A percentile compares a stretch with the other conserved stretches of the same genome.
These are phyloP conservation scores for Akanthomyces dipterigenus DNA, from an alignment of 2,329 filamentous ascomycete species.

Conservation along the genomic window DNA sequence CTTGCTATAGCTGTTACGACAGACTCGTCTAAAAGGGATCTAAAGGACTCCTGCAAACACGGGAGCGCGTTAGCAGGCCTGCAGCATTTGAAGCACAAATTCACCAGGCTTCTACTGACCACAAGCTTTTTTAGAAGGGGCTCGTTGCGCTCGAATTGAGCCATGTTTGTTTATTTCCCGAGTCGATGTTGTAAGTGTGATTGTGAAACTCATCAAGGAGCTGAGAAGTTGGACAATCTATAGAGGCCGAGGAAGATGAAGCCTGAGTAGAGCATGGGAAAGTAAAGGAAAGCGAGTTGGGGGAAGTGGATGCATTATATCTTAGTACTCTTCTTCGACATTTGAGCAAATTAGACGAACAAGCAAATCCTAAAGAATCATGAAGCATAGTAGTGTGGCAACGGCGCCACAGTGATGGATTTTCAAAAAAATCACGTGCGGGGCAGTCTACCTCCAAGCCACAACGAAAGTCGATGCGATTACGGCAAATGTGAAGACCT, in stretches of 20 bases:
- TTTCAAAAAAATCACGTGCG: background rate
- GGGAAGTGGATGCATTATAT: background rate
- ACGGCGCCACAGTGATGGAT: background rate
- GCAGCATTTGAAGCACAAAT: background rate
- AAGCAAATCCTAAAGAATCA: background rate
- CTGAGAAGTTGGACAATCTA: background rate
- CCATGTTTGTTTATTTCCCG: background rate
- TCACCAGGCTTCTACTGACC: background rate
- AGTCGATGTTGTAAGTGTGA: background rate
- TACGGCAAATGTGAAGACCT: background rate
- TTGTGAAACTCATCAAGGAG: background rate
- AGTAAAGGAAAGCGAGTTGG: background rate
- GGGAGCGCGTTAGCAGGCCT: background rate
- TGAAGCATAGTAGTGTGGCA: background rate
- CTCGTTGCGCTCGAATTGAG: background rate
- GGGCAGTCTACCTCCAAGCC: background rate
- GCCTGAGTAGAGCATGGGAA: background rate
- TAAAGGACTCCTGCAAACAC: slow-evolving; percentile 56
- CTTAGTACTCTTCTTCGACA: background rate
- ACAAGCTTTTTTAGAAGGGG: background rate
- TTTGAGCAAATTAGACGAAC: background rate
- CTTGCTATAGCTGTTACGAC: slow-evolving; percentile 67
- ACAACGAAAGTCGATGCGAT: background rate
- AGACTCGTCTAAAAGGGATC: slow-evolving; percentile 68
- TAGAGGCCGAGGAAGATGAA: background rate